Evolutionary conservation across 108 stramenopile species (phyloP), one percentile per base, ranked within the genome.

Genomic region (Conticribra weissflogii): DNA sequence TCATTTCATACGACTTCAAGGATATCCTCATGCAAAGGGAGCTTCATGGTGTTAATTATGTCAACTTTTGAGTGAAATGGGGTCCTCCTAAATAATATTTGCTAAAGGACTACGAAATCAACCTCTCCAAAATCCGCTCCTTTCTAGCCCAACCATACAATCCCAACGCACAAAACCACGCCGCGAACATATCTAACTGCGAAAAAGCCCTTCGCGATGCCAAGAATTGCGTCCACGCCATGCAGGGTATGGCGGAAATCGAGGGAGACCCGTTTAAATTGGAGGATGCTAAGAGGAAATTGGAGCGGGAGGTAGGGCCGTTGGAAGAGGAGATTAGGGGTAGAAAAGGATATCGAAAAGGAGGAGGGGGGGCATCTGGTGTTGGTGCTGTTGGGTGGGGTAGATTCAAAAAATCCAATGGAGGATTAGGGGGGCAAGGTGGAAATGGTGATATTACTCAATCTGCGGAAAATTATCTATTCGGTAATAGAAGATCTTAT

Each of bases 231-330:
- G 81, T 85, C 18, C 79, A 81, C 9, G 86, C 88, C 50, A 90
- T 93, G 92, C 81, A 84, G 53, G 89, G 83, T 3, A 47, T 93
- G 27, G 92, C 92, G 17, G 86, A 88, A 66, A 76, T 90, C 7
- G 89, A 87, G 46, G 89, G 89, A 17, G 87, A 89, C 66, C 63
- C 78, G 1, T 81, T 85, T 67, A 82, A 85, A 59, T 68, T 86
- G 22, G 56, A 74, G 52, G 88, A 89, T 34, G 66, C 90, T 30
- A 77, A 85, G 51, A 63, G 78, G 1, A 75, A 79, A 45, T 22
- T 89, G 29, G 84, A 88, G 54, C 83, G 85, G 24, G 93, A 94
- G 36, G 61, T 94, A 28, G 59, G 47, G 2, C 90, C 93, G 17
- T 63, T 94, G 33, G 58, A 81, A 24, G 71, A 75, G 30, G 93